Evolutionary conservation across 2,329 filamentous ascomycete genomes (phyloP), one percentile per base, ranked within the genome.

Genomic region (Alternaria infectoria): DNA sequence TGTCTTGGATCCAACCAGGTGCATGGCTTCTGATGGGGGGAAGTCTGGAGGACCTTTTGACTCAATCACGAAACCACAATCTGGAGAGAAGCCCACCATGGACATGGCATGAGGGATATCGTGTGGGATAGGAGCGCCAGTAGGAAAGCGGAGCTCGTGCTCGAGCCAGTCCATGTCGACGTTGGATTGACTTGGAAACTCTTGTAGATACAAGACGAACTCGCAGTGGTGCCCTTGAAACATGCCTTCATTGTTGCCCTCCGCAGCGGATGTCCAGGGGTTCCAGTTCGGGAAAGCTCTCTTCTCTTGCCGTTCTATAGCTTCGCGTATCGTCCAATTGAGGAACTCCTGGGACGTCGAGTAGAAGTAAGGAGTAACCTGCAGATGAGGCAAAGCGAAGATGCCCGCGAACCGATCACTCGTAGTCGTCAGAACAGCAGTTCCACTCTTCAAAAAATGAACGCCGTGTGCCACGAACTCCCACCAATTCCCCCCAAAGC

Each of bases 331-430:
- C 0, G 92, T 94, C 67, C 86, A 84, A 72, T 95, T 92, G 36
- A 98, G 83, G 15, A 97, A 82, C 54, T 83, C 82, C 54, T 80
- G 79, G 4, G 82, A 73, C 1, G 74, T 67, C 6, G 77, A 79
- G 70, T 87, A 90, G 3, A 83, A 81, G 59, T 83, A 81, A 21
- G 82, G 74, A 6, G 85, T 87, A 15, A 92, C 86, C 1, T 91
- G 85, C 55, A 99, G 86, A 79, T 98, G 93, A 25, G 96, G 94
- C 50, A 98, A 83, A 3, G 90, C 91, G 77, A 97, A 97, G 59
- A 98, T 90, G 46, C 96, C 94, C n/a, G 91, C 89, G 74, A 96
- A 86, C 45, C 80, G 97, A 75, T 97, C 92, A 79, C 93, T 97
- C 51, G 93, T 95, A 1, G 95, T 97, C 2, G 91, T 92, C 76